phyloP scores from a whole-genome alignment of 768 basidiomycete genomes.

The Serpula lacrymans region DNA sequence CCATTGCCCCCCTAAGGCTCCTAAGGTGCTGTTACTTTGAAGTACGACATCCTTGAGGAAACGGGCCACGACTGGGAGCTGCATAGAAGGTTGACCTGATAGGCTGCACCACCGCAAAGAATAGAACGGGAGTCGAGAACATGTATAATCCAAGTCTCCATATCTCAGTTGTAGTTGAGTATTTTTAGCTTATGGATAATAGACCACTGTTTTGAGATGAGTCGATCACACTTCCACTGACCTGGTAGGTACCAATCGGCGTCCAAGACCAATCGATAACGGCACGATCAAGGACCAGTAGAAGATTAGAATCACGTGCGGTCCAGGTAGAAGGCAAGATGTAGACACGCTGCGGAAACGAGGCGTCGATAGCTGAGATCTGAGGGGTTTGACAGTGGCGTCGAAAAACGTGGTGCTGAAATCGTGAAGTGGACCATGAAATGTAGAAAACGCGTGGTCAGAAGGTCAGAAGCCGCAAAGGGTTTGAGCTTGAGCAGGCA shows the following conservation, averaged over 20 bases:
- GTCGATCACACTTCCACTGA: slow-evolving; percentile 19
- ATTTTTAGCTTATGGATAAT: slow-evolving; percentile 20
- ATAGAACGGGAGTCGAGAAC: too few species aligned
- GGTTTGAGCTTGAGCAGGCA: slow-evolving; percentile 1
- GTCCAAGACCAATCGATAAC: not conserved
- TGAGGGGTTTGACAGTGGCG: not conserved
- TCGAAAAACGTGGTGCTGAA: not conserved
- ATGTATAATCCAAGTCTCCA: too few species aligned
- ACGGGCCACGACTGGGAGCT: too few species aligned
- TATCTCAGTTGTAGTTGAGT: too few species aligned
- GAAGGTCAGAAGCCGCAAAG: too few species aligned
- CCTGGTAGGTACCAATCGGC: slow-evolving; percentile 2
- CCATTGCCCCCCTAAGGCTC: too few species aligned
- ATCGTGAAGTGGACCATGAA: not conserved
- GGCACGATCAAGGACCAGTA: not conserved
- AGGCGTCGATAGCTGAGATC: not conserved
- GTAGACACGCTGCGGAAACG: slow-evolving; percentile 1
- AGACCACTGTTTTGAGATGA: slow-evolving; percentile 11
- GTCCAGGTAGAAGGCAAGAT: not conserved
- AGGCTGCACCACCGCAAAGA: too few species aligned
- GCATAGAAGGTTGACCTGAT: too few species aligned
- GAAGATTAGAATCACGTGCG: not conserved
- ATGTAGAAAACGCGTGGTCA: not conserved
- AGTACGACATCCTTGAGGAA: too few species aligned
- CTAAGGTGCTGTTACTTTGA: too few species aligned